Percentiles rank a stretch among this genome's conserved stretches.
These are phyloP conservation scores for Entomortierella lignicola DNA, from an alignment of 192 early-diverging fungal species.

Conservation along the genomic window DNA sequence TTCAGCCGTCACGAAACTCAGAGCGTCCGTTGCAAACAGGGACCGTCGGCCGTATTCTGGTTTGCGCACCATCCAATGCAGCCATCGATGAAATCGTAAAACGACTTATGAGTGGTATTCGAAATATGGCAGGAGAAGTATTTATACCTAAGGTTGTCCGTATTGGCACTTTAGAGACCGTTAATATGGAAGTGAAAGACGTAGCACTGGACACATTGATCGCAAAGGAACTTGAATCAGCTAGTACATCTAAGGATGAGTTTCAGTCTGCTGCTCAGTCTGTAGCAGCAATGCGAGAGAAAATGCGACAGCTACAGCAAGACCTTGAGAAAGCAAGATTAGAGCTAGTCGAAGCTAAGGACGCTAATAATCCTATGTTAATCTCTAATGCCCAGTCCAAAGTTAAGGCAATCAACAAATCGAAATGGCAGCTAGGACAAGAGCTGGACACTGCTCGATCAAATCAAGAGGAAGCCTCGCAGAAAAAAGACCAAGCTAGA, in stretches of 20 bases:
- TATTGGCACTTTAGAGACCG: conserved; percentile 78
- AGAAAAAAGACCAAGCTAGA: conserved; percentile 56
- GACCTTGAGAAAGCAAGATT: conserved; percentile 53
- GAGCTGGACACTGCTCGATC: conserved; percentile 41
- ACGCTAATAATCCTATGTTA: conserved; percentile 37
- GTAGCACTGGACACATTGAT: conserved; percentile 78
- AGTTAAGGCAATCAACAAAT: conserved; percentile 56
- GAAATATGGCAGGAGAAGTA: conserved; percentile 63
- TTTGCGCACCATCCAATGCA: conserved; percentile 97
- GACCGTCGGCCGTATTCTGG: conserved; percentile 74
- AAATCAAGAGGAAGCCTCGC: conserved; percentile 52
- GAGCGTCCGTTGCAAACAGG: conserved; percentile 25
- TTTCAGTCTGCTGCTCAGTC: conserved; percentile 51
- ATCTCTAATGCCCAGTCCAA: conserved; percentile 55
- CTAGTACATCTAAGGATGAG: conserved; percentile 43
- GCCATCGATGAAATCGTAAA: conserved; percentile 96
- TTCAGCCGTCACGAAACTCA: conserved; percentile 12
- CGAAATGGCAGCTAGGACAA: conserved; percentile 47
- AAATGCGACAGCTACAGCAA: conserved; percentile 53
- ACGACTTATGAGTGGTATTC: conserved; percentile 83
- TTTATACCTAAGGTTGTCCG: conserved; percentile 83
- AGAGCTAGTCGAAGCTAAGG: conserved; percentile 40
- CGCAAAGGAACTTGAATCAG: conserved; percentile 67
- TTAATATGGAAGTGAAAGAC: conserved; percentile 79
- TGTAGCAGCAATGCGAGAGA: conserved; percentile 46